Percentiles rank a stretch among this genome's conserved stretches.
Conservation (phyloP, 495 filamentous ascomycete species). For the Podospora sp. region DNA sequence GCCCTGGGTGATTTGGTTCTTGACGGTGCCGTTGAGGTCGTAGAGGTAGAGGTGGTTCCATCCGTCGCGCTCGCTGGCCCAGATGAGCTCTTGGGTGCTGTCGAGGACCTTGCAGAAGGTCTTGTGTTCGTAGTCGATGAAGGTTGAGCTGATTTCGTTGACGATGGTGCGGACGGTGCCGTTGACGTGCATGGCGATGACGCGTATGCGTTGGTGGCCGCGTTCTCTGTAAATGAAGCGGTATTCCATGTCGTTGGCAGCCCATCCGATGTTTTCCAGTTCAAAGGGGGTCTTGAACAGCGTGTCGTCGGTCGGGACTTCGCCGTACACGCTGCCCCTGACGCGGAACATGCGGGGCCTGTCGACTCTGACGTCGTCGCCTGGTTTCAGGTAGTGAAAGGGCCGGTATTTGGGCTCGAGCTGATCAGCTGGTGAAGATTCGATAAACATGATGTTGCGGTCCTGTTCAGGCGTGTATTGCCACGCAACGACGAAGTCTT, state of each 20-base stretch:
- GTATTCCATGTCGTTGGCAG: slow-evolving; percentile 24
- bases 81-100: slow-evolving; percentile 25
- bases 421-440: slow-evolving; percentile 26
- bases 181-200: slow-evolving; percentile 24
- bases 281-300: slow-evolving; percentile 26
- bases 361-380: slow-evolving; percentile 25
- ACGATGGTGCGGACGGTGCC: slow-evolving; percentile 26
- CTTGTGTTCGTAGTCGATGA: slow-evolving; percentile 30
- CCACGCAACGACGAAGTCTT: slow-evolving; percentile 19
- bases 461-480: slow-evolving; percentile 30
- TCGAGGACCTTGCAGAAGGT: slow-evolving; percentile 16
- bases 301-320: slow-evolving; percentile 23
- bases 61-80: slow-evolving; percentile 31
- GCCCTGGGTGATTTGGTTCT: slow-evolving; percentile 28
- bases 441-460: slow-evolving; percentile 20
- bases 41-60: slow-evolving; percentile 35
- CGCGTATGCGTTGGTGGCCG: slow-evolving; percentile 24
- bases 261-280: slow-evolving; percentile 26
- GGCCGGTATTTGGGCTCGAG: slow-evolving; percentile 23
- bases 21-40: slow-evolving; percentile 24
- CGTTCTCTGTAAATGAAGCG: slow-evolving; percentile 30
- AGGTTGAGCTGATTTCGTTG: slow-evolving; percentile 29
- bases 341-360: slow-evolving; percentile 27
- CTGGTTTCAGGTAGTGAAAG: slow-evolving; percentile 27
- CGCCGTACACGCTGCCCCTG: slow-evolving; percentile 9